Percentiles rank a stretch among this genome's conserved stretches.
Evolutionary conservation across 371 early-diverging fungal genomes (phyloP).

Genomic region (Blakeslea trispora): DNA sequence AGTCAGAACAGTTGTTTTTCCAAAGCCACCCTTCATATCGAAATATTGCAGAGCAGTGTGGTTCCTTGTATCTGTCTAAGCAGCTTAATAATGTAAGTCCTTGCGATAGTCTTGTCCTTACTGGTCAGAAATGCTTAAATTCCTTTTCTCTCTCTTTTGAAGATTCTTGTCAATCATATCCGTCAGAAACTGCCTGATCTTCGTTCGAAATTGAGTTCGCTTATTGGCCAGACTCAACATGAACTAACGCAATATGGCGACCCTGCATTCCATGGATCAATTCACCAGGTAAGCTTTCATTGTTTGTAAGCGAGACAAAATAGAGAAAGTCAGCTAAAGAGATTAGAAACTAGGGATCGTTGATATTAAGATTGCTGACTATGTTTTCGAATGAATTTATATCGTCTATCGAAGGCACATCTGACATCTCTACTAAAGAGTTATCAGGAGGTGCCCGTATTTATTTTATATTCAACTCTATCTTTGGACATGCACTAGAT

Average conservation of each 20-base stretch:
- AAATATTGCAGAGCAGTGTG: slow-evolving; percentile 81
- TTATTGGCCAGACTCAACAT: slow-evolving; percentile 82
- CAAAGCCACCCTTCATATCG: slow-evolving; percentile 79
- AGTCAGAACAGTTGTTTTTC: slow-evolving; percentile 82
- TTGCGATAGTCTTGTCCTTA: background rate
- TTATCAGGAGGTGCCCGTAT: slow-evolving; percentile 91
- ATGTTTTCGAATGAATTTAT: slow-evolving; percentile 81
- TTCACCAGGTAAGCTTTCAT: slow-evolving; percentile 33
- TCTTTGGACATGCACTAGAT: slow-evolving; percentile 82
- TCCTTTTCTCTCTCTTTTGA: too few species aligned
- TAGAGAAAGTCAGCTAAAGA: too few species aligned
- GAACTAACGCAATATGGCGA: slow-evolving; percentile 80
- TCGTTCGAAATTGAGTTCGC: slow-evolving; percentile 76
- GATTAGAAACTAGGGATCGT: slow-evolving; percentile 53
- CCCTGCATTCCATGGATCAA: slow-evolving; percentile 48
- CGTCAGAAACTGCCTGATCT: slow-evolving; percentile 83
- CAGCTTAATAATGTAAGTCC: slow-evolving; percentile 70
- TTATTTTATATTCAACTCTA: slow-evolving; percentile 88
- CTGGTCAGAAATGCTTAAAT: background rate
- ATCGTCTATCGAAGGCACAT: slow-evolving; percentile 82
- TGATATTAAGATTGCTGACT: slow-evolving; percentile 79
- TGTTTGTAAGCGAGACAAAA: background rate
- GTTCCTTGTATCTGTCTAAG: slow-evolving; percentile 79
- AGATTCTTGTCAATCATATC: slow-evolving; percentile 82
- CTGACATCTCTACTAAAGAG: slow-evolving; percentile 84